Percentiles rank a stretch among this genome's conserved stretches.
Evolutionary conservation across 1,284 basidiomycete species (phyloP).

Genomic region (Xanthoconium separans): DNA sequence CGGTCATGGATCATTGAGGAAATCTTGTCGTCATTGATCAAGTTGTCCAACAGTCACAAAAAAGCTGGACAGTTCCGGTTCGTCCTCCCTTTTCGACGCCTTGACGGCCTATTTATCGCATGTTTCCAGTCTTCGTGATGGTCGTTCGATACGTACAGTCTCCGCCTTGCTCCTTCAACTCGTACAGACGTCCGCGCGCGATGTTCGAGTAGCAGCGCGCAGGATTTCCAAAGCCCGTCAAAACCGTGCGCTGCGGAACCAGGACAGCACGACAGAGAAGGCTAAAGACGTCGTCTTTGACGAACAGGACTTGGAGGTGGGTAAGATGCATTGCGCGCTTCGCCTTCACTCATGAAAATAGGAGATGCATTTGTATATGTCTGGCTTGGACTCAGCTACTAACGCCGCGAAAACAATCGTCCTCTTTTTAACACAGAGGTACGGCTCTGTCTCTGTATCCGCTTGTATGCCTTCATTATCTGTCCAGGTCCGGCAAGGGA

Average conservation of each 20-base stretch:
- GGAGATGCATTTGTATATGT: slow-evolving; percentile 67
- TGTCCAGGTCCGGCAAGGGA: slow-evolving; percentile 67
- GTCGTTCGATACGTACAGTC: slow-evolving; percentile 86
- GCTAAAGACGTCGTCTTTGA: slow-evolving; percentile 54
- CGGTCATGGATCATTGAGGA: slow-evolving; percentile 96
- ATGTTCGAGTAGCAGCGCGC: slow-evolving; percentile 64
- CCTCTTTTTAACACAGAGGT: slow-evolving; percentile 81
- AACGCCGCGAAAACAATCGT: slow-evolving; percentile 84
- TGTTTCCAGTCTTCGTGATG: slow-evolving; percentile 64
- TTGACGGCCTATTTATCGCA: background rate
- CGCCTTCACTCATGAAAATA: slow-evolving; percentile 28
- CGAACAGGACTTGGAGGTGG: slow-evolving; percentile 64
- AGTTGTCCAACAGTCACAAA: slow-evolving; percentile 85
- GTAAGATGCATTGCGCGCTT: slow-evolving; percentile 5
- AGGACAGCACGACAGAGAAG: slow-evolving; percentile 54
- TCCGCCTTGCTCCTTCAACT: slow-evolving; percentile 92
- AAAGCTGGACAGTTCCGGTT: slow-evolving; percentile 85
- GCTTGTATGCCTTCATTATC: background rate
- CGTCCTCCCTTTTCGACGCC: slow-evolving; percentile 25
- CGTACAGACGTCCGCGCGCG: slow-evolving; percentile 90
- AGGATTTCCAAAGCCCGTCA: slow-evolving; percentile 62
- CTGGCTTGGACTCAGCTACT: slow-evolving; percentile 75
- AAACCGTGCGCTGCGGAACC: slow-evolving; percentile 57
- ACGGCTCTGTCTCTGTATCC: slow-evolving; percentile 3
- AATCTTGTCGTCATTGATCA: slow-evolving; percentile 85